Base-by-base conservation (phyloP, 2,329 filamentous ascomycete species). In the Pyrenochaeta sp. region DNA sequence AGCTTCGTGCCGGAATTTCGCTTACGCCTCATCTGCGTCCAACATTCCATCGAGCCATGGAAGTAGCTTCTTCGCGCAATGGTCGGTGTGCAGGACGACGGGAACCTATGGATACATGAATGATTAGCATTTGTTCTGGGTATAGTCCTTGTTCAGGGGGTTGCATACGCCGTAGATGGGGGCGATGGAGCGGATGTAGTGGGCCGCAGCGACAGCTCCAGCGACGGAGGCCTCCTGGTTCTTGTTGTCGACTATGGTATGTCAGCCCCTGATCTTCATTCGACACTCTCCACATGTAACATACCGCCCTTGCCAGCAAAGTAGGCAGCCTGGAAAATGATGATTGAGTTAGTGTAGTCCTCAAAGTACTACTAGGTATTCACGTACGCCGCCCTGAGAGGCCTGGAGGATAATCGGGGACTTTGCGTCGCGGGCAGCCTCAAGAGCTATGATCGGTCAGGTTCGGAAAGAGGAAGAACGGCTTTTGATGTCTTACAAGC, bases 51-150 rank as follows among this genome's bases (percentile, higher is more conserved):
- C 54, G 77, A 98, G 84, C 94, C 94, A 98, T 60, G 95, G 95
- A 52, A 98, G 88, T 55, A 98, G 91, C 89, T 98, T 98, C 90
- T 98, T 98, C 77, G 95, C 94, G 82, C 94, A 97, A 85, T 98
- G 95, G 79, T 99, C 95, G 76, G 94, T 96, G 87, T 97, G 93
- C n/a, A 61, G 53, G 17, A 59, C 49, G 18, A 59, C 56, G 41
- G 56, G 56, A 15, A 58, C 15, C 32, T 35, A n/a, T n/a, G n/a
- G 14, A 23, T 20, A 14, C 18, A 18, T 20, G 11, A 20, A 37
- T n/a, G n/a, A 11, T 41, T 14, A 41, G 39, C 39, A 20, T 20
- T 11, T 32, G n/a, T n/a, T 14, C 12, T 33, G 21, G 32, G 23
- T 40, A 12, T 5, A 18, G 4, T 23, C 32, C 15, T 48, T 27